phyloP scores from a whole-genome alignment of 805 yeast genomes.

The Hagleromyces aurorensis region DNA sequence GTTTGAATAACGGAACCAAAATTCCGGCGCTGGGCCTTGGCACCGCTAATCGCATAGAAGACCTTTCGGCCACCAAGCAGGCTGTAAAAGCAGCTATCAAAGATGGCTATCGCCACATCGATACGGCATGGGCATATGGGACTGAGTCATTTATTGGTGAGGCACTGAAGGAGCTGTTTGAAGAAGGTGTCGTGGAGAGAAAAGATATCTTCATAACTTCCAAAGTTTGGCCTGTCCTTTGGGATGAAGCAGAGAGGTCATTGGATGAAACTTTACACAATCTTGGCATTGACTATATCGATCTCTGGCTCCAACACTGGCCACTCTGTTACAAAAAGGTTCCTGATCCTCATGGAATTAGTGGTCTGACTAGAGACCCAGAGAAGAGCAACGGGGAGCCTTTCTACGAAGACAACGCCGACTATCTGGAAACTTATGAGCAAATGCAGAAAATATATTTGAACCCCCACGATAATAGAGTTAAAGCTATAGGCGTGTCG shows the following conservation, averaged over 20 bases:
- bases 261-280: slow-evolving; percentile 50
- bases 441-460: slow-evolving; percentile 34
- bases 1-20: slow-evolving; percentile 46
- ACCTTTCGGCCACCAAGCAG: slow-evolving; percentile 37
- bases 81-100: slow-evolving; percentile 56
- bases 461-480: slow-evolving; percentile 35
- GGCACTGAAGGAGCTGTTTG: slow-evolving; percentile 43
- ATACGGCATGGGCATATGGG: slow-evolving; percentile 63
- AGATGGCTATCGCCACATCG: slow-evolving; percentile 65
- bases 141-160: slow-evolving; percentile 64
- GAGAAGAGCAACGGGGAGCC: slow-evolving; percentile 32
- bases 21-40: slow-evolving; percentile 71
- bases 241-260: slow-evolving; percentile 43
- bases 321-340: slow-evolving; percentile 42
- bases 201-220: slow-evolving; percentile 65
- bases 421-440: slow-evolving; percentile 46
- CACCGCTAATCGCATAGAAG: slow-evolving; percentile 46
- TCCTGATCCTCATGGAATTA: slow-evolving; percentile 18
- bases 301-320: slow-evolving; percentile 73
- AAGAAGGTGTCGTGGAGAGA: slow-evolving; percentile 39
- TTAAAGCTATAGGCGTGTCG: slow-evolving; percentile 51
- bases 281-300: slow-evolving; percentile 66
- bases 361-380: slow-evolving; percentile 22
- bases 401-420: slow-evolving; percentile 32
- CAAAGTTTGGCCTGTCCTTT: slow-evolving; percentile 57